phyloP scores from a whole-genome alignment of 441 rosid species.

The Gossypium gossypioides region DNA sequence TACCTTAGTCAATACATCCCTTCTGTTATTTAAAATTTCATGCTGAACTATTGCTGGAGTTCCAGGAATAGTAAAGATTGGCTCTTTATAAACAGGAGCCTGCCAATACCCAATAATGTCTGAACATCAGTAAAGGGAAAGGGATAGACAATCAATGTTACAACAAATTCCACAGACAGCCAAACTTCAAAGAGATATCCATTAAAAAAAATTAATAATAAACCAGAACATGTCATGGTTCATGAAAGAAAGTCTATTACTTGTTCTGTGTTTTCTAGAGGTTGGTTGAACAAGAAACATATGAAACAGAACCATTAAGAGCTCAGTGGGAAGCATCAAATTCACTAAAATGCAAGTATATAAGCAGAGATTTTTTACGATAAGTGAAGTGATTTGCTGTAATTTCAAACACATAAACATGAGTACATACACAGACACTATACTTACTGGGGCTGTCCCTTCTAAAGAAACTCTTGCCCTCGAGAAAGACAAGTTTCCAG shows the following conservation, averaged over 20 bases:
- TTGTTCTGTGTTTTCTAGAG: neutral
- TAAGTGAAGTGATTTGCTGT: neutral
- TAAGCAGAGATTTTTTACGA: neutral
- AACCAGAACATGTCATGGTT: neutral
- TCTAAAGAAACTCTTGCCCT: slow-evolving; percentile 93
- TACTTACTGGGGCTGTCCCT: slow-evolving; percentile 81
- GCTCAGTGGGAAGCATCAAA: neutral
- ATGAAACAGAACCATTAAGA: neutral
- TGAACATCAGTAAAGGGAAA: neutral
- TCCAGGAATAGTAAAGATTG: slow-evolving; percentile 67
- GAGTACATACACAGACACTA: neutral
- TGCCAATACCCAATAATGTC: slow-evolving; percentile 17
- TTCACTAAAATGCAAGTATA: neutral
- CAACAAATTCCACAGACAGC: neutral
- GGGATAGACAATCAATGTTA: neutral
- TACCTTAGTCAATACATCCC: slow-evolving; percentile 97
- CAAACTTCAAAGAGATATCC: slow-evolving; percentile 3
- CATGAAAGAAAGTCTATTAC: neutral
- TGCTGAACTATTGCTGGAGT: slow-evolving; percentile 87
- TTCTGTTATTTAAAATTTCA: slow-evolving; percentile 83
- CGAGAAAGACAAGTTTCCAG: slow-evolving; percentile 92
- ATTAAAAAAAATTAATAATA: neutral
- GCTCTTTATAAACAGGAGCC: slow-evolving; percentile 81
- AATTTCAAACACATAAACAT: neutral
- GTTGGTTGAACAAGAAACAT: neutral